Evolutionary conservation across 2,329 filamentous ascomycete species (phyloP), one percentile per base, ranked within the genome.

Genomic region (Trichoderma guizhouense): DNA sequence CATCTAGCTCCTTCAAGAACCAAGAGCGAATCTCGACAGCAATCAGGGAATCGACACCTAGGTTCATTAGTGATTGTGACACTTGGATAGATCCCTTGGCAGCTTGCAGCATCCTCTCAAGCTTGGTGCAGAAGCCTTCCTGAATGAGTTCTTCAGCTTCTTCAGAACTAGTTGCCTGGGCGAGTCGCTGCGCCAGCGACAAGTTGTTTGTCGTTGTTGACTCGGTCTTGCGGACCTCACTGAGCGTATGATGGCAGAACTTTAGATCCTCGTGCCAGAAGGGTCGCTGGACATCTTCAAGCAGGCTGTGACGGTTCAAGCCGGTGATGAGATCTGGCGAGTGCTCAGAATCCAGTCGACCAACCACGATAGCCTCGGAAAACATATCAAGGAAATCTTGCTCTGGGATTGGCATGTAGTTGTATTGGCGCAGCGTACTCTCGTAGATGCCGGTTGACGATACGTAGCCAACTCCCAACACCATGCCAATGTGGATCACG

Each of bases 391-490:
- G 53, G 28, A 72, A 32, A 72, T 73, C 32, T 57, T 65, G 65
- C 73, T 81, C 79, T 2, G 78, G 78, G 21, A 80, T 74, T 34
- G 64, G 36, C 24, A 57, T 66, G n/a, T 72, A 75, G 79, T 73
- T 53, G 77, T 70, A 47, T 73, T 74, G 26, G 34, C 72, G 53
- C 57, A 57, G 14, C 30, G 11, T 43, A 30, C 9, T 66, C 60
- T 73, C 76, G 30, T 36, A 36, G 7, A 63, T 14, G 70, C 74
- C 43, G 72, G 64, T 43, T 28, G 65, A 26, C 0, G 71, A 74
- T 28, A 85, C 77, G 71, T 83, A 85, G 0, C 86, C 86, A 1
- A 82, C 73, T 7, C 83, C 86, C 0, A 81, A 70, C 1, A 87
- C 75, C 7, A 75, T 68, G 1, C 77, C 73, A 24, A 87, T 78